These are phyloP conservation scores for Quercus ilex DNA, from an alignment of 306 rosid species.

Conservation along the genomic window DNA sequence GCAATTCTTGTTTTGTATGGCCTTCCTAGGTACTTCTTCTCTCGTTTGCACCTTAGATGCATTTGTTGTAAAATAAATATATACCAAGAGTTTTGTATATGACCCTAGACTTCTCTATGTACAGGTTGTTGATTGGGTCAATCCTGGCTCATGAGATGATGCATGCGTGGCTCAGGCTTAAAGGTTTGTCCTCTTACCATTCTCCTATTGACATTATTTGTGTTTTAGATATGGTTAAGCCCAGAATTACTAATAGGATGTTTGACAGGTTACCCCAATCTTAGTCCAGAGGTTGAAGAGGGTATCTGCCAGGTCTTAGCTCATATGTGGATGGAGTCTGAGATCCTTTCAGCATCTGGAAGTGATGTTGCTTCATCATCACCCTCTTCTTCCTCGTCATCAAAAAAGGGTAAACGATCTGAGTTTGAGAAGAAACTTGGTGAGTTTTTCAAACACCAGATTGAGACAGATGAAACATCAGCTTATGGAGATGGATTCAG, in stretches of 20 bases:
- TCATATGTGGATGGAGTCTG: slow-evolving; percentile 94
- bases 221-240: background rate
- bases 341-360: slow-evolving; percentile 54
- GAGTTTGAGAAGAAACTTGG: slow-evolving; percentile 95
- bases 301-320: slow-evolving; percentile 97
- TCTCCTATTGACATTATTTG: background rate
- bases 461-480: slow-evolving; percentile 79
- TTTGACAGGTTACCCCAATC: slow-evolving; percentile 71
- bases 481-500: slow-evolving; percentile 96
- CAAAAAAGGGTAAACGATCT: slow-evolving; percentile 85
- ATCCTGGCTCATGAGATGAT: slow-evolving; percentile 99
- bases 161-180: slow-evolving; percentile 99
- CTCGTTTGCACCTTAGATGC: background rate
- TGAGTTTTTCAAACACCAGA: slow-evolving; percentile 83
- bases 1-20: slow-evolving; percentile 95
- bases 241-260: background rate
- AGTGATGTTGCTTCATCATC: slow-evolving; percentile 53
- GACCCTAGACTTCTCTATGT: slow-evolving; percentile 25
- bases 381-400: slow-evolving; percentile 45
- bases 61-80: background rate
- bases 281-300: slow-evolving; percentile 95
- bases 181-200: slow-evolving; percentile 43
- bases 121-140: slow-evolving; percentile 88
- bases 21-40: slow-evolving; percentile 74
- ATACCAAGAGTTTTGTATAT: slow-evolving; percentile 9